Evolutionary conservation across 768 basidiomycete genomes (phyloP), one percentile per base, ranked within the genome.

Genomic region (Hydnomerulius pinastri): DNA sequence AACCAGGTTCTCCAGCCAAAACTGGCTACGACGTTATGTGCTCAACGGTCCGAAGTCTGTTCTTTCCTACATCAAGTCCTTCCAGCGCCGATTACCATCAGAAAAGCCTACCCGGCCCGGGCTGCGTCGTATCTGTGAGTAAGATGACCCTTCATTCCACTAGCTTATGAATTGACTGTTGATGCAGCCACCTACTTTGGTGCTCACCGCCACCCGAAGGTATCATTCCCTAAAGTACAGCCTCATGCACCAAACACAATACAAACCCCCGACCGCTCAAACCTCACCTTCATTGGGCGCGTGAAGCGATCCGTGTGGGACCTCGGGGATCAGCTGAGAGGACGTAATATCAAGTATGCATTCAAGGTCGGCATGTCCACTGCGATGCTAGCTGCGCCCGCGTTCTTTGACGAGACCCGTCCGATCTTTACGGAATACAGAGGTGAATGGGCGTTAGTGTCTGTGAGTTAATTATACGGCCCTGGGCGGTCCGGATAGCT

Each of bases 371-470:
- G 88, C 18, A 82, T 91, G 73, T 89, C 88, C 1, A 84, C 85
- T 36, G 88, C 90, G 0, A 69, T 97, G 21, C 74, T 98, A 4
- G 87, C 94, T 0, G 78, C 87, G 0, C 94, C 95, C 2, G 95
- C 95, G 0, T 98, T 96, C 69, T 85, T 90, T 51, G 87, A 90
- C 46, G 54, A 68, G 15, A 94, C 90, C 1, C 76, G 94, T 21
- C 86, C 85, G 4, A 68, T 82, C 4, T 98, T 97, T 61, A 74
- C 90, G 36, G 79, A 85, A 40, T 93, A 87, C 59, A 81, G 85
- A 59, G 95, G 95, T 29, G 93, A 98, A 71, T 99, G 96, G 96
- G 93, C 93, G 1, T 72, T 99, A 62, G 90, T 98, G 46, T 94
- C 94, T 38, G 92, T 90, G 54, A 62, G 80, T 73, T 24, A 29